Evolutionary conservation across 2,329 filamentous ascomycete genomes (phyloP).

Genomic region (Sporothrix mexicana): DNA sequence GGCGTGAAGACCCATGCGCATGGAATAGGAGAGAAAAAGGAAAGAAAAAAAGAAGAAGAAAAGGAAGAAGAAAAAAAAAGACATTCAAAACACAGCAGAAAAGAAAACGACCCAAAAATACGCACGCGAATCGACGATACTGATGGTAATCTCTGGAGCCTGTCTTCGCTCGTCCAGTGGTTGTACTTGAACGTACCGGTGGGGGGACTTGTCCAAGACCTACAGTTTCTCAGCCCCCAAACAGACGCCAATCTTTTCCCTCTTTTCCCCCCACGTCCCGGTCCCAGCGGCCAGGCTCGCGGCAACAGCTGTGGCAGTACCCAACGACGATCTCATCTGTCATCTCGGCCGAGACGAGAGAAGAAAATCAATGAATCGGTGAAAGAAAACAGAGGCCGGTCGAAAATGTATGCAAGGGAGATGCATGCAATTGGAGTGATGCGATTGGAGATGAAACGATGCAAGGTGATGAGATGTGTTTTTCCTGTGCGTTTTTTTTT

Average conservation of each 20-base stretch:
- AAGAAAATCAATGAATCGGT: not conserved
- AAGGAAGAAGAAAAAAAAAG: not conserved
- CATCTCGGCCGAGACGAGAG: not conserved
- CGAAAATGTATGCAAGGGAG: not conserved
- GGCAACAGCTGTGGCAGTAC: not conserved
- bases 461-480: not conserved
- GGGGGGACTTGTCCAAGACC: not conserved
- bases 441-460: constrained; percentile 8
- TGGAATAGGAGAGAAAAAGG: constrained; percentile 10
- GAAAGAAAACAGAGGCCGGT: not conserved
- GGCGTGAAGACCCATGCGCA: not conserved
- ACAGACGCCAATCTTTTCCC: constrained; percentile 1
- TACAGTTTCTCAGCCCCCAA: constrained; percentile 22
- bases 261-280: not conserved
- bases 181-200: not conserved
- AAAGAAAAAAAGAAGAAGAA: constrained; percentile 17
- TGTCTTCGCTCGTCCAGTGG: not conserved
- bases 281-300: constrained; percentile 5
- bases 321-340: not conserved
- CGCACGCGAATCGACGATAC: not conserved
- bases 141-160: not conserved
- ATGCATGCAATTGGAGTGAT: not conserved
- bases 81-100: too few relatives aligned
- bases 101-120: not conserved
- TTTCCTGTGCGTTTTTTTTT: constrained; percentile 2